Conservation (phyloP, 495 filamentous ascomycete species). For the Chaetomium cochliodes region DNA sequence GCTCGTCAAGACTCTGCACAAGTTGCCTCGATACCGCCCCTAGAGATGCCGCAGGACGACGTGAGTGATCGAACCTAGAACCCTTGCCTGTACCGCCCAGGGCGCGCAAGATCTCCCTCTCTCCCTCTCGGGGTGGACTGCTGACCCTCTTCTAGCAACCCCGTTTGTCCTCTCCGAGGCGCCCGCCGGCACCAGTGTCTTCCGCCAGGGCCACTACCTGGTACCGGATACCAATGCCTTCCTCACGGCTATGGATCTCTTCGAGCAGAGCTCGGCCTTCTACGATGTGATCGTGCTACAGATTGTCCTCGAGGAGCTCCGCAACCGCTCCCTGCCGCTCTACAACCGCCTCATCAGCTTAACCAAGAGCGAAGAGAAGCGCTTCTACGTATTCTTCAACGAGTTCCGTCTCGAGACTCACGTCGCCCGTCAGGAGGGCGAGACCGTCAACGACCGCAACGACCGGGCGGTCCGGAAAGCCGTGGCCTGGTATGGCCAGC, state of each 20-base stretch:
- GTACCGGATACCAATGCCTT: conserved; percentile 96
- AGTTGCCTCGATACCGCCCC: conserved; percentile 69
- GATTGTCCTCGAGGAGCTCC: conserved; percentile 91
- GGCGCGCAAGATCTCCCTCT: neutral
- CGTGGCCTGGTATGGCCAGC: conserved; percentile 83
- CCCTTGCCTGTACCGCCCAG: neutral
- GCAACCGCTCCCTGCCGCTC: conserved; percentile 87
- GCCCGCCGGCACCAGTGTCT: conserved; percentile 77
- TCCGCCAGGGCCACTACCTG: conserved; percentile 87
- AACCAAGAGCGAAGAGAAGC: conserved; percentile 91
- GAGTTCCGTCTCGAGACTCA: conserved; percentile 94
- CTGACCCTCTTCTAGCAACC: conserved; percentile 51
- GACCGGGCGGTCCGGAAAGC: conserved; percentile 86
- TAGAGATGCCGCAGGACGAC: conserved; percentile 70
- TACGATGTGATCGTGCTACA: conserved; percentile 95
- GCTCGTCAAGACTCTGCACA: conserved; percentile 86
- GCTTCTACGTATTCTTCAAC: conserved; percentile 99
- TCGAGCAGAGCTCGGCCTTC: conserved; percentile 87
- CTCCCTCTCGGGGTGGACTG: conserved; percentile 20
- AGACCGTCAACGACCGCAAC: conserved; percentile 95
- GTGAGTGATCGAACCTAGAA: conserved; percentile 44
- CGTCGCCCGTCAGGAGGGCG: conserved; percentile 67
- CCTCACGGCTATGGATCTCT: conserved; percentile 91
- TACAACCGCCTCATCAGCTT: conserved; percentile 89
- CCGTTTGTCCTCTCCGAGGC: conserved; percentile 85